phyloP scores from a whole-genome alignment of 208 protist species.

The Trypanosoma lewisi region DNA sequence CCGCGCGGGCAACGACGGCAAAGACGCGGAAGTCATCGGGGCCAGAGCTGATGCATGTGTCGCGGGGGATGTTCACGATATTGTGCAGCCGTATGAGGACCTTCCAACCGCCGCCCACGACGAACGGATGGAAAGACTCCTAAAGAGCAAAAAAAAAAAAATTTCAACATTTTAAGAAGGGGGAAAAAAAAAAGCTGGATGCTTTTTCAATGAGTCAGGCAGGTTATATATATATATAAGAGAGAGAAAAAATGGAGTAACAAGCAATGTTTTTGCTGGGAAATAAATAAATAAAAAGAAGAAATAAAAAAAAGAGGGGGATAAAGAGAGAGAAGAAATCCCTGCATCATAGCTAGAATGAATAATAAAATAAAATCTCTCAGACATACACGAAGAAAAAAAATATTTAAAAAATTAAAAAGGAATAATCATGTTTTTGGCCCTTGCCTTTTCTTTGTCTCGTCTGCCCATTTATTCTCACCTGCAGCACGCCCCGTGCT shows the following conservation, averaged over 20 bases:
- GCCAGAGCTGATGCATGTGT: slow-evolving; percentile 25
- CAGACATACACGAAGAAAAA: slow-evolving; percentile 2
- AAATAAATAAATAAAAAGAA: too few relatives aligned
- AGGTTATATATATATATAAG: too few relatives aligned
- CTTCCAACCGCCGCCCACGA: slow-evolving; percentile 25
- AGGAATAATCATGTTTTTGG: background rate
- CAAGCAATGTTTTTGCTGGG: too few relatives aligned
- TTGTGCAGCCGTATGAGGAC: slow-evolving; percentile 75
- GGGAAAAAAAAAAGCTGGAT: too few relatives aligned
- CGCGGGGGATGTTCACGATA: slow-evolving; percentile 63
- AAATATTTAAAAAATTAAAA: background rate
- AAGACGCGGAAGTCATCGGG: slow-evolving; percentile 39
- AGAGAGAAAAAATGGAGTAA: too few relatives aligned
- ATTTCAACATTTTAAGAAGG: too few relatives aligned
- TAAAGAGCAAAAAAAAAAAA: background rate
- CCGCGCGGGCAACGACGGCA: slow-evolving; percentile 43
- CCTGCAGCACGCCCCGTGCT: slow-evolving; percentile 62
- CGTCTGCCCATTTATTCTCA: slow-evolving; percentile 63
- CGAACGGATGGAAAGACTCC: background rate
- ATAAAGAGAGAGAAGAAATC: too few relatives aligned
- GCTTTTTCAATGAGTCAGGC: too few relatives aligned
- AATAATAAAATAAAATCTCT: too few relatives aligned
- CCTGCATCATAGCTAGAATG: too few relatives aligned
- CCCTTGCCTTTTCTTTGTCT: slow-evolving; percentile 5
- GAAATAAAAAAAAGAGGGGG: too few relatives aligned